These are phyloP conservation scores for Trichaptum fuscoviolaceum DNA, from an alignment of 768 basidiomycete genomes.

Conservation along the genomic window DNA sequence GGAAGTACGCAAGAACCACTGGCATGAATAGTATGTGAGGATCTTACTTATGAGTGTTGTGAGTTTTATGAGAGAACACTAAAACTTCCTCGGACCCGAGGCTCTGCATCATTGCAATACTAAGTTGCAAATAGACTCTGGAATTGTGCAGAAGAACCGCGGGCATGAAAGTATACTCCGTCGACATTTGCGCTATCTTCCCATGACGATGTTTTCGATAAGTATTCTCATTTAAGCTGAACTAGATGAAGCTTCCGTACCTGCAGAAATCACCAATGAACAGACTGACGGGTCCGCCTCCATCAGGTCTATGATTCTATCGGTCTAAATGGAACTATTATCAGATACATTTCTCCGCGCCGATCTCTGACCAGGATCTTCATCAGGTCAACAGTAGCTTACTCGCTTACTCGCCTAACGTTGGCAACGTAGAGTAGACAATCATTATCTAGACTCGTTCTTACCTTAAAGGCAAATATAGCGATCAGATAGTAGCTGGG, in stretches of 20 bases:
- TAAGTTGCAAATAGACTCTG: neutral
- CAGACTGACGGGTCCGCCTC: neutral
- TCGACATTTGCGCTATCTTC: neutral
- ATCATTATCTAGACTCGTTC: too few species aligned
- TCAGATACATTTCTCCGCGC: neutral
- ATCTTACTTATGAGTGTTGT: neutral
- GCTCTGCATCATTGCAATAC: neutral
- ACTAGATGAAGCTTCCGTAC: too few species aligned
- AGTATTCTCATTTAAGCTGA: too few species aligned
- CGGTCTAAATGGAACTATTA: neutral
- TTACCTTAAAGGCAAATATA: too few species aligned
- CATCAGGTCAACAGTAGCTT: neutral
- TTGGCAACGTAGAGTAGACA: too few species aligned
- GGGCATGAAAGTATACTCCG: neutral
- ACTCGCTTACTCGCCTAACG: too few species aligned
- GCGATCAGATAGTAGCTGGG: too few species aligned
- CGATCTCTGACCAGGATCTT: neutral
- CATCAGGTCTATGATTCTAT: neutral
- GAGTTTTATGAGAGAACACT: neutral
- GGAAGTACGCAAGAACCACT: neutral
- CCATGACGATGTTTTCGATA: too few species aligned
- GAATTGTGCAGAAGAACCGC: neutral
- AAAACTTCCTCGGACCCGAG: too few species aligned
- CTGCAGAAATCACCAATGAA: too few species aligned
- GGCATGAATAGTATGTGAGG: neutral